phyloP scores from a whole-genome alignment of 805 yeast genomes.

The Suhomyces canberraensis region DNA sequence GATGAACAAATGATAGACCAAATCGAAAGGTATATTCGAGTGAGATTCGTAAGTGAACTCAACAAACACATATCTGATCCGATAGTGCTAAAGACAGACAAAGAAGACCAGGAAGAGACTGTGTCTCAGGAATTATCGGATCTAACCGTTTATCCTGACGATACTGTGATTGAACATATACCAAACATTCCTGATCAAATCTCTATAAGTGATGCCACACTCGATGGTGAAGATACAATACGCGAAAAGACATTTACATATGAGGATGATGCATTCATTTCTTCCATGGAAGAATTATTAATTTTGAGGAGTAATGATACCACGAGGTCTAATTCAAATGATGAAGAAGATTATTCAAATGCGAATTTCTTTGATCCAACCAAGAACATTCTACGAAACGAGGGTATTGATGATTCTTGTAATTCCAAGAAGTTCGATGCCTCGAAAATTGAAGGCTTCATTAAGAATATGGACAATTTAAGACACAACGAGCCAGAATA shows the following conservation, averaged over 20 bases:
- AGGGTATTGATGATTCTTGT: constrained; percentile 3
- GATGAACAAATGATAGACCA: constrained; percentile 23
- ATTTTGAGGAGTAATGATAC: constrained; percentile 6
- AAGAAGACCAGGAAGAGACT: not conserved
- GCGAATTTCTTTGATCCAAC: too few species aligned
- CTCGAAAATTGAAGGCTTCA: constrained; percentile 14
- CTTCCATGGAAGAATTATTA: constrained; percentile 15
- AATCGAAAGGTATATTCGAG: constrained; percentile 26
- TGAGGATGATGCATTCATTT: constrained; percentile 14
- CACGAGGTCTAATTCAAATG: constrained; percentile 1
- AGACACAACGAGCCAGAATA: constrained; percentile 26
- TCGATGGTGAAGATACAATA: constrained; percentile 6
- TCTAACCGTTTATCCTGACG: not conserved
- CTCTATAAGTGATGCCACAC: constrained; percentile 14
- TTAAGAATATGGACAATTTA: constrained; percentile 23
- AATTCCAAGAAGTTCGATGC: constrained; percentile 4
- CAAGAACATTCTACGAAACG: not conserved
- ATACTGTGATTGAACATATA: constrained; percentile 7
- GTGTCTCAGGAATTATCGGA: not conserved
- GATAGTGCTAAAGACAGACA: not conserved
- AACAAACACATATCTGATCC: not conserved
- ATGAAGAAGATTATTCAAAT: constrained; percentile 3
- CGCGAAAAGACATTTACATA: constrained; percentile 11
- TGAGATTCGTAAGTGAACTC: constrained; percentile 10
- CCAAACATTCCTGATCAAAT: constrained; percentile 4